Evolutionary conservation across 768 basidiomycete genomes (phyloP), one percentile per base, ranked within the genome.

Genomic region (Lentinus tigrinus): DNA sequence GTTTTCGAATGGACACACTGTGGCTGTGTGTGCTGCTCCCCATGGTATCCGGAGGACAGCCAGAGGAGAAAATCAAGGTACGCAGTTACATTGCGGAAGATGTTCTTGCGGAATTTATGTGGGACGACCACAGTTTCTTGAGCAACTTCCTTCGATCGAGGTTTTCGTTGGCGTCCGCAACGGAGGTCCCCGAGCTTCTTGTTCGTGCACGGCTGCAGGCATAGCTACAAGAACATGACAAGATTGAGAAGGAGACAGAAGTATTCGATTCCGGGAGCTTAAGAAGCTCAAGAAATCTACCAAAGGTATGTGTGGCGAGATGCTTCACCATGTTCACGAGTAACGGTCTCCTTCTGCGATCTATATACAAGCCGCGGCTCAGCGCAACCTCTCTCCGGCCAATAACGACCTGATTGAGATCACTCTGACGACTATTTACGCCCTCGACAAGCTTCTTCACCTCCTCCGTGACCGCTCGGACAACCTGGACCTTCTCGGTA

Each of bases 341-440:
- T 58, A 54, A 60, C 42, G 17, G 39, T 38, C 21, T 28, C 13
- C 34, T 10, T 43, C 31, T n/a, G n/a, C n/a, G n/a, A n/a, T n/a
- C 16, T 42, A 28, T 14, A n/a, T n/a, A n/a, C 7, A 64, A 92
- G 90, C 89, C 62, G 91, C 89, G 37, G 87, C 91, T 6, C 88
- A 93, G 72, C 83, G 91, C 58, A 90, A 93, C 72, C 76, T 96
- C 53, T 93, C 91, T 47, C 83, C 89, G 13, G 83, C 84, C 67
- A 93, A 95, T 69, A 95, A 93, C 42, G 94, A 96, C 72, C 78
- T 95, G 53, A 94, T 95, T 70, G 93, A 95, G 74, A 77, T 95
- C 58, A 93, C 93, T 5, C 77, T 96, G 60, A 91, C 88, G 65
- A 92, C 93, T 43, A 91, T 96, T 43, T 87, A 85, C 63, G 84